Conservation (phyloP, 2,329 filamentous ascomycete species). For the Tympanopsis confertula region DNA sequence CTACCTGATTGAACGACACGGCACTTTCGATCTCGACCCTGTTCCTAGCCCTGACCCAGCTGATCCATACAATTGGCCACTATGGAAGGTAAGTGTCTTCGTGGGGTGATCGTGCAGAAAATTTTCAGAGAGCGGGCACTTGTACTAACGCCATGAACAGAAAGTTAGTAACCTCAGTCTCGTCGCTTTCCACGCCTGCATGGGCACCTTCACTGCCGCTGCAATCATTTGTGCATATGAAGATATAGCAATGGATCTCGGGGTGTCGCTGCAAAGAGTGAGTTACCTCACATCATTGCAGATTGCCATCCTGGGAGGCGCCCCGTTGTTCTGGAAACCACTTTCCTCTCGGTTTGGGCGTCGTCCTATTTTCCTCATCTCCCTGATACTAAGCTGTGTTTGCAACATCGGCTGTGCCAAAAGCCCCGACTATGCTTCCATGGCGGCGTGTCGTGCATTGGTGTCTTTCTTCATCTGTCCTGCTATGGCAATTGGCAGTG, state of each 20-base stretch:
- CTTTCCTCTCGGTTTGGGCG: slow-evolving; percentile 40
- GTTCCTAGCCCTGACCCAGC: not conserved
- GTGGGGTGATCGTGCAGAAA: too few species aligned
- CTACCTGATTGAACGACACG: not conserved
- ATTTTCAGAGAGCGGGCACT: too few species aligned
- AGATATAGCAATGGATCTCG: slow-evolving; percentile 36
- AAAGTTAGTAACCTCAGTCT: slow-evolving; percentile 38
- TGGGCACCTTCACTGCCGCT: slow-evolving; percentile 41
- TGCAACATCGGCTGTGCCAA: slow-evolving; percentile 43
- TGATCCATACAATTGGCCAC: not conserved
- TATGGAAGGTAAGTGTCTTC: not conserved
- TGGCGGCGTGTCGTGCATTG: slow-evolving; percentile 37
- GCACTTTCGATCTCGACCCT: not conserved
- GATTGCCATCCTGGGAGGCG: slow-evolving; percentile 38
- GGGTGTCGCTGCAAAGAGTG: slow-evolving; percentile 30
- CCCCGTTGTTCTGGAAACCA: slow-evolving; percentile 43
- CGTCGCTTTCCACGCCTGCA: slow-evolving; percentile 44
- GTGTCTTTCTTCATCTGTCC: slow-evolving; percentile 43
- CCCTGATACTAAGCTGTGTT: slow-evolving; percentile 29
- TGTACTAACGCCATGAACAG: too few species aligned
- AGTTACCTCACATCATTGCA: slow-evolving; percentile 43
- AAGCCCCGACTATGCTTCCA: slow-evolving; percentile 31
- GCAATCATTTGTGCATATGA: slow-evolving; percentile 41
- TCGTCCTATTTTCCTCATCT: slow-evolving; percentile 39
- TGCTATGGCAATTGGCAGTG: slow-evolving; percentile 39